Conservation (phyloP, 1,139 yeast species). For the Wickerhamomyces sp. region DNA sequence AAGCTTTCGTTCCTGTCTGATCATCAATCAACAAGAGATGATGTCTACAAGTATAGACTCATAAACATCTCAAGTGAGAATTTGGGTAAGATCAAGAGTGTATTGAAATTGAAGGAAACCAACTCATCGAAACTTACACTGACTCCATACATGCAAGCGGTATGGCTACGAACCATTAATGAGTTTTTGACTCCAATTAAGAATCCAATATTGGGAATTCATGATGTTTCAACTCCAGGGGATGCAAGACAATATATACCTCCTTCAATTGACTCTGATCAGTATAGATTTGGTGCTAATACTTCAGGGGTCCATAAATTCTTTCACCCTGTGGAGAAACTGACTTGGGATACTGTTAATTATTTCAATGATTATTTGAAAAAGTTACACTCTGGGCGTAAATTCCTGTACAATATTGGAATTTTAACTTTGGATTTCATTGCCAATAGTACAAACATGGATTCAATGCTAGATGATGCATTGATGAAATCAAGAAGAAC, state of each 20-base stretch:
- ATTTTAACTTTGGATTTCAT: slow-evolving; percentile 8
- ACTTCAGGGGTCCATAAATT: slow-evolving; percentile 15
- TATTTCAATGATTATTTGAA: slow-evolving; percentile 8
- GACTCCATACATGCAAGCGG: slow-evolving; percentile 16
- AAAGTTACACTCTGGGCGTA: slow-evolving; percentile 1
- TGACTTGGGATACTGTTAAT: slow-evolving; percentile 3
- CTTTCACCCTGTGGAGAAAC: slow-evolving; percentile 4
- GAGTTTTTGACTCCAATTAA: background rate
- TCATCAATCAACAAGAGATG: slow-evolving; percentile 2
- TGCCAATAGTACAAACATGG: slow-evolving; percentile 9
- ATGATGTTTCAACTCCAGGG: slow-evolving; percentile 15
- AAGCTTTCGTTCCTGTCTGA: background rate
- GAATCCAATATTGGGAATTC: background rate
- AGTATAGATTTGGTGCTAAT: slow-evolving; percentile 15
- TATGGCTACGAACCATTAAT: slow-evolving; percentile 17
- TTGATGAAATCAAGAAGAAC: slow-evolving; percentile 8
- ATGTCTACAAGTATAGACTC: slow-evolving; percentile 8
- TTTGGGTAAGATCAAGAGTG: slow-evolving; percentile 1
- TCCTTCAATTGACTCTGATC: slow-evolving; percentile 5
- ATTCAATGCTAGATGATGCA: slow-evolving; percentile 7
- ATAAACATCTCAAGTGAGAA: slow-evolving; percentile 7
- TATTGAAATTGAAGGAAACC: background rate
- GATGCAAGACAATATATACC: slow-evolving; percentile 15
- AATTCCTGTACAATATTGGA: slow-evolving; percentile 15
- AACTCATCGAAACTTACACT: slow-evolving; percentile 5